phyloP scores from a whole-genome alignment of 495 filamentous ascomycete species.

The Talaromyces liani region DNA sequence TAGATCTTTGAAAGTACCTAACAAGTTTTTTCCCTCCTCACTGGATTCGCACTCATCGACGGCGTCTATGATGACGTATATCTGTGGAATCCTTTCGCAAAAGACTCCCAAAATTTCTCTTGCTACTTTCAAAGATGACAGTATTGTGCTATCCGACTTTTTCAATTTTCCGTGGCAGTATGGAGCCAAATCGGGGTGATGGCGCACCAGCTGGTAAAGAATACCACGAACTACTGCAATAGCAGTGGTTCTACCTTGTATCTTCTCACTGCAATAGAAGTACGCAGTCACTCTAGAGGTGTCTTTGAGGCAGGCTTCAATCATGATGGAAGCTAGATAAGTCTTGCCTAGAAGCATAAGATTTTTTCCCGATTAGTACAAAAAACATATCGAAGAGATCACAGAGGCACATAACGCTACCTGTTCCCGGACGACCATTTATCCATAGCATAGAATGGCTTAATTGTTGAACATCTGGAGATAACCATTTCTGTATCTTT shows the following conservation, averaged over 20 bases:
- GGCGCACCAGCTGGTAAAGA: constrained; percentile 26
- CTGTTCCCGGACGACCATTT: constrained; percentile 36
- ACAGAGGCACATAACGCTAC: constrained; percentile 13
- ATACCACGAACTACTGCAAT: constrained; percentile 24
- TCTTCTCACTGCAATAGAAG: constrained; percentile 36
- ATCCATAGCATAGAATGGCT: constrained; percentile 27
- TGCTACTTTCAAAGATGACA: constrained; percentile 17
- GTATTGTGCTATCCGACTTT: constrained; percentile 18
- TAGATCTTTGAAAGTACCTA: constrained; percentile 13
- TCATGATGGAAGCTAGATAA: constrained; percentile 27
- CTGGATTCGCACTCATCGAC: constrained; percentile 32
- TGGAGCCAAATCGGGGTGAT: constrained; percentile 21
- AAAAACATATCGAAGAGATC: not conserved
- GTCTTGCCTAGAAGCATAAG: constrained; percentile 32
- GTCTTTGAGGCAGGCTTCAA: constrained; percentile 20
- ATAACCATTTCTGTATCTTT: constrained; percentile 23
- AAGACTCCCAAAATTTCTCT: constrained; percentile 22
- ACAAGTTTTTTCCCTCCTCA: constrained; percentile 1
- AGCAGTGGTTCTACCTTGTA: constrained; percentile 22
- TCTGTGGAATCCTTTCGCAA: constrained; percentile 15
- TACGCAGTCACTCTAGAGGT: constrained; percentile 19
- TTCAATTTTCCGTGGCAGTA: constrained; percentile 22
- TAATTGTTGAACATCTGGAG: constrained; percentile 6
- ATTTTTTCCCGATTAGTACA: not conserved
- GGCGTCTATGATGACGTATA: constrained; percentile 37